phyloP scores from a whole-genome alignment of 331 rosid genomes.

The Quercus lobata region DNA sequence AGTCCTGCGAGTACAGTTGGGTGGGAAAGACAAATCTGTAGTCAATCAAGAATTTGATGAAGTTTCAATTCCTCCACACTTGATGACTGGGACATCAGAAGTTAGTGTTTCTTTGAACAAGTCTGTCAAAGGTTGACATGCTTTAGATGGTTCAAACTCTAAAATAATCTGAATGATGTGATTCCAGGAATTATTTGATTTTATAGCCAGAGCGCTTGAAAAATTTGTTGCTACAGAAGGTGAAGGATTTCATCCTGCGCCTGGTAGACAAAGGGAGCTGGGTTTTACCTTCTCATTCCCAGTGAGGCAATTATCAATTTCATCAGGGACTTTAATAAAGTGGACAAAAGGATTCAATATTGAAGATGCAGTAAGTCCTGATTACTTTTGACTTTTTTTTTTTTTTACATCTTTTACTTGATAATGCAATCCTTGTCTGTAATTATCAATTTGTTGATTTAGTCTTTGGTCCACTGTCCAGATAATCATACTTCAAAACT shows the following conservation, averaged over 20 bases:
- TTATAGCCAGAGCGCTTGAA: constrained; percentile 69
- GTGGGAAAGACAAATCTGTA: constrained; percentile 64
- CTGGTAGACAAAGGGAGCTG: constrained; percentile 91
- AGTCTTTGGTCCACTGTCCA: neutral
- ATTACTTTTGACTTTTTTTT: constrained; percentile 20
- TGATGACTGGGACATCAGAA: constrained; percentile 82
- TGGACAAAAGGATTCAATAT: constrained; percentile 97
- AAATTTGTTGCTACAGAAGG: constrained; percentile 81
- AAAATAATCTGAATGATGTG: constrained; percentile 29
- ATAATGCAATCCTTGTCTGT: neutral
- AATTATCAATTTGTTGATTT: neutral
- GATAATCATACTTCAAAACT: neutral
- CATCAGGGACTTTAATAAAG: constrained; percentile 84
- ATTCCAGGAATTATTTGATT: constrained; percentile 84
- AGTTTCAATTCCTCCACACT: constrained; percentile 92
- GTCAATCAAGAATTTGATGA: constrained; percentile 53
- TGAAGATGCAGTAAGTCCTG: constrained; percentile 57
- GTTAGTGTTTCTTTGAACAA: constrained; percentile 53
- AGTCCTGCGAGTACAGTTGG: constrained; percentile 79
- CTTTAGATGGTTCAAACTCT: constrained; percentile 8
- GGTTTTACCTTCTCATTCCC: constrained; percentile 99
- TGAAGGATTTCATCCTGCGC: constrained; percentile 62
- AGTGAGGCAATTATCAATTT: constrained; percentile 75
- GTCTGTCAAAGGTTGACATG: constrained; percentile 4
- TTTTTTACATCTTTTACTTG: constrained; percentile 13